These are phyloP conservation scores for Trichomonas vaginalis DNA, from an alignment of 208 protist genomes.

Conservation along the genomic window DNA sequence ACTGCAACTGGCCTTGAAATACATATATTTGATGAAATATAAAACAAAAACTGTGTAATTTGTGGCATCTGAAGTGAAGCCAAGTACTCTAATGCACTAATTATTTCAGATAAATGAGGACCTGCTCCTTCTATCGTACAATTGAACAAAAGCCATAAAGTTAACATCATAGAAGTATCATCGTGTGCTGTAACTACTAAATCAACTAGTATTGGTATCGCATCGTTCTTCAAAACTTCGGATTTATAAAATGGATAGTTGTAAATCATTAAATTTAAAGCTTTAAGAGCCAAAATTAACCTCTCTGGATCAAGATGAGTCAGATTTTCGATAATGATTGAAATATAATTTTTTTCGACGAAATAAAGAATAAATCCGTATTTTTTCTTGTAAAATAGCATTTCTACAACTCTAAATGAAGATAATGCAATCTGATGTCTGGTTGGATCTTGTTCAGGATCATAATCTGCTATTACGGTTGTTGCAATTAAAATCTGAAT, in stretches of 20 bases:
- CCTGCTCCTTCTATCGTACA: neutral
- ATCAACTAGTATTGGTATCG: neutral
- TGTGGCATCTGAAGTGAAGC: neutral
- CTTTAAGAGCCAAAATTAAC: neutral
- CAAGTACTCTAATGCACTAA: neutral
- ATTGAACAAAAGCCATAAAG: neutral
- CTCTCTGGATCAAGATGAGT: neutral
- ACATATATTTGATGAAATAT: neutral
- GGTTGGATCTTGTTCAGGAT: neutral
- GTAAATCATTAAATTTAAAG: neutral
- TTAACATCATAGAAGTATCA: neutral
- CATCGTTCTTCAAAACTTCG: neutral
- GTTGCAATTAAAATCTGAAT: neutral
- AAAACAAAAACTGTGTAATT: neutral
- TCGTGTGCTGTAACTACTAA: neutral
- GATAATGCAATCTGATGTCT: neutral
- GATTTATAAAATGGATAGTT: neutral
- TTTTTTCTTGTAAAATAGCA: neutral
- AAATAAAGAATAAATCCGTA: neutral
- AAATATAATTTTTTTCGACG: neutral
- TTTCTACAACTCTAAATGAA: neutral
- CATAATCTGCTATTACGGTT: neutral
- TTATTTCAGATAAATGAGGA: neutral
- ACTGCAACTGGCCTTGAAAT: neutral
- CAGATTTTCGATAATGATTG: neutral